A percentile compares a stretch with the other conserved stretches of the same genome.
Evolutionary conservation across 1,139 yeast species (phyloP).

Genomic region (Candida pseudocylindracea): DNA sequence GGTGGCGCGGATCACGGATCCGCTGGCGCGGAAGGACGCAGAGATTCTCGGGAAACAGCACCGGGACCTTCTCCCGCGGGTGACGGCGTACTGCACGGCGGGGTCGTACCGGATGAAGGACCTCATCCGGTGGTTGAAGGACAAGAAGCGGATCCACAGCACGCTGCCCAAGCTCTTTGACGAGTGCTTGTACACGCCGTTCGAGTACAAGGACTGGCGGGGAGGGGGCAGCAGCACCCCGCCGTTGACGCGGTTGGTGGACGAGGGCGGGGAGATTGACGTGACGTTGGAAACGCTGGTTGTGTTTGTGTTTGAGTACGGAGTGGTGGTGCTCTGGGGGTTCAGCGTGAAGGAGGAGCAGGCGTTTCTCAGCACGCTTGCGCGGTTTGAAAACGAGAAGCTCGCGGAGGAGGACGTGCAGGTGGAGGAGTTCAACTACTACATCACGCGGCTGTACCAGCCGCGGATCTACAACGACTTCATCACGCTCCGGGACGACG

Average conservation of each 20-base stretch:
- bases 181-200: slow-evolving; percentile 86
- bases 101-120: slow-evolving; percentile 84
- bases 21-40: slow-evolving; percentile 89
- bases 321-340: slow-evolving; percentile 93
- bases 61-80: slow-evolving; percentile 64
- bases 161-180: slow-evolving; percentile 78
- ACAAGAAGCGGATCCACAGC: slow-evolving; percentile 49
- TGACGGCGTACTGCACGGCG: slow-evolving; percentile 90
- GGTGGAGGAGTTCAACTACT: slow-evolving; percentile 83
- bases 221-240: slow-evolving; percentile 12
- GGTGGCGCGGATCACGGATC: slow-evolving; percentile 64
- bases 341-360: slow-evolving; percentile 68
- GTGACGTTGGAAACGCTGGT: slow-evolving; percentile 7
- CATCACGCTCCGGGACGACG: slow-evolving; percentile 75
- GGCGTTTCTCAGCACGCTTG: slow-evolving; percentile 62
- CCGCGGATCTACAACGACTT: slow-evolving; percentile 92
- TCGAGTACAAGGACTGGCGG: slow-evolving; percentile 64
- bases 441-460: slow-evolving; percentile 79
- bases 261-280: slow-evolving; percentile 91
- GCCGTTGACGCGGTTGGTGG: slow-evolving; percentile 50
- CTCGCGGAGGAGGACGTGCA: slow-evolving; percentile 81
- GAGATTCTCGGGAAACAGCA: slow-evolving; percentile 83
- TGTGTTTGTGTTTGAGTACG: slow-evolving; percentile 68
- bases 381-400: slow-evolving; percentile 77
- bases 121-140: slow-evolving; percentile 64